Percentiles rank a stretch among this genome's conserved stretches.
Conservation (phyloP, 2,329 filamentous ascomycete genomes). For the Neofusicoccum cordaticola region DNA sequence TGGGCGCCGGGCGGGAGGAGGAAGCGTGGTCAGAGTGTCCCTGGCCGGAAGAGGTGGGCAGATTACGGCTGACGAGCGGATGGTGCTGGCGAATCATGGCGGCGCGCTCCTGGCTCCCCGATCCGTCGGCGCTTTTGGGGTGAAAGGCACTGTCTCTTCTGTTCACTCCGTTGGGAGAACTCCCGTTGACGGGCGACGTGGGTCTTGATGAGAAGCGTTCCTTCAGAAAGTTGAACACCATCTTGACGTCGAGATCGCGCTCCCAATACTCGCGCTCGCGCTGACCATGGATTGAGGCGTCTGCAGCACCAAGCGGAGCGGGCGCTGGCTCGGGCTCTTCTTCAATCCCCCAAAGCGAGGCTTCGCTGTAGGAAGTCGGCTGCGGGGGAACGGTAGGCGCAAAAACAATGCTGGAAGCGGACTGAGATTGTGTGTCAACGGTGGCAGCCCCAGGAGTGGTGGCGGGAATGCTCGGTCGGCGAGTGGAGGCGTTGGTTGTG, state of each 20-base stretch:
- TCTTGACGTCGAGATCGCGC: conserved; percentile 81
- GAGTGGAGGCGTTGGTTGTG: conserved; percentile 17
- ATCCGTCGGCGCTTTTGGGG: background rate
- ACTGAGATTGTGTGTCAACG: conserved; percentile 17
- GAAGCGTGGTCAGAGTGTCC: background rate
- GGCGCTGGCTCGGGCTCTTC: conserved; percentile 50
- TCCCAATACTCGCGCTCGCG: conserved; percentile 81
- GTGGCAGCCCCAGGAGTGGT: conserved; percentile 24
- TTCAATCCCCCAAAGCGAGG: conserved; percentile 65
- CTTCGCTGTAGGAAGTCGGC: conserved; percentile 43
- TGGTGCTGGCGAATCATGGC: conserved; percentile 86
- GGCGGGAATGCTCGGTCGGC: conserved; percentile 20
- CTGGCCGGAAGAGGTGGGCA: background rate
- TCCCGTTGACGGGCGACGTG: conserved; percentile 26
- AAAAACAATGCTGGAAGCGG: conserved; percentile 43
- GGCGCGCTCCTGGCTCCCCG: conserved; percentile 50
- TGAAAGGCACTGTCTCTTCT: background rate
- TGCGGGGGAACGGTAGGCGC: conserved; percentile 45
- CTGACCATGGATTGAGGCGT: conserved; percentile 21
- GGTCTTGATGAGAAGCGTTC: conserved; percentile 36
- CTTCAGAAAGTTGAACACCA: conserved; percentile 72
- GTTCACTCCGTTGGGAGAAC: conserved; percentile 21
- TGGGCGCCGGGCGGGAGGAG: conserved; percentile 23
- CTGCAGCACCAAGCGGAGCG: conserved; percentile 45
- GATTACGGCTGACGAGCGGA: conserved; percentile 67